These are phyloP conservation scores for Phylloporus arenicola DNA, from an alignment of 768 basidiomycete genomes.

Conservation along the genomic window DNA sequence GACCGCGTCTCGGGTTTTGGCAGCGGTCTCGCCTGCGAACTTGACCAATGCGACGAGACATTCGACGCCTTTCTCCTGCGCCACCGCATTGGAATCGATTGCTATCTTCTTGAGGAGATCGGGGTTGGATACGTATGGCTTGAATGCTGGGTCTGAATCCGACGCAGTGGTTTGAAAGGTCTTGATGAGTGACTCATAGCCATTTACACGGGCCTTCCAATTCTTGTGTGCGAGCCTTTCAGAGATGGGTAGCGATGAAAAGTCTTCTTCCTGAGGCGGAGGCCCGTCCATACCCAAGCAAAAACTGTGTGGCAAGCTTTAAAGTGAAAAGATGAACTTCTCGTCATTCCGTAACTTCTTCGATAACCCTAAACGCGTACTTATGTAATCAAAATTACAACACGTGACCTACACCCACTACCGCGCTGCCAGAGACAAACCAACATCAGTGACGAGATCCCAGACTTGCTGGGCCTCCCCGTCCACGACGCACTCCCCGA, in stretches of 20 bases:
- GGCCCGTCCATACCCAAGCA: slow-evolving; percentile 72
- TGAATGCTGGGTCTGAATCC: slow-evolving; percentile 92
- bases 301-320: slow-evolving; percentile 4
- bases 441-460: slow-evolving; percentile 54
- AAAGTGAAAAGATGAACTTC: slow-evolving; percentile 8
- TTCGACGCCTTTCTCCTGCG: slow-evolving; percentile 96
- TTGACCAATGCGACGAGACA: slow-evolving; percentile 81
- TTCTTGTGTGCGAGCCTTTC: slow-evolving; percentile 92
- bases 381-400: slow-evolving; percentile 20
- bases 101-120: slow-evolving; percentile 82
- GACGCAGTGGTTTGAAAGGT: slow-evolving; percentile 85
- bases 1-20: slow-evolving; percentile 73
- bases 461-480: slow-evolving; percentile 51
- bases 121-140: slow-evolving; percentile 74
- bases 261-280: slow-evolving; percentile 92
- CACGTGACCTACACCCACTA: slow-evolving; percentile 23
- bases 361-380: slow-evolving; percentile 9
- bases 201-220: slow-evolving; percentile 97
- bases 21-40: slow-evolving; percentile 85
- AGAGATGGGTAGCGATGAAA: slow-evolving; percentile 66
- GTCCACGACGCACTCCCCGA: slow-evolving; percentile 45
- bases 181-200: slow-evolving; percentile 82
- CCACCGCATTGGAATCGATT: slow-evolving; percentile 90
- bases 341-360: background rate
- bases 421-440: slow-evolving; percentile 45